Percentiles rank a stretch among this genome's conserved stretches.
Conservation (phyloP, 129 eudicot genomes). For the Pittosporum tobira region DNA sequence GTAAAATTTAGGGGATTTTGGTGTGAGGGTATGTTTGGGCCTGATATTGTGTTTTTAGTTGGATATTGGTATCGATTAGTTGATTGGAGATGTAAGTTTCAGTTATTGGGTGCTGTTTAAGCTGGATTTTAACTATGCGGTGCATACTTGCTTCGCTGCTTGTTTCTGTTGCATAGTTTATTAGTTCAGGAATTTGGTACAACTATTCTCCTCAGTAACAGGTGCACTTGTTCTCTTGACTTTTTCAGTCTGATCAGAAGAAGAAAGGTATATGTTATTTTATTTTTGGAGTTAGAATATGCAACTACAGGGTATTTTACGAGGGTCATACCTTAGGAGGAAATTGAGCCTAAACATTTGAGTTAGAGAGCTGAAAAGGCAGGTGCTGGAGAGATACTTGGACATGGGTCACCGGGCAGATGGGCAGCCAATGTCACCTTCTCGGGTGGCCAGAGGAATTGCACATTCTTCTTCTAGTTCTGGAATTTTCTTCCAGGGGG, state of each 20-base stretch:
- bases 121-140: not conserved
- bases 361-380: slow-evolving; percentile 12
- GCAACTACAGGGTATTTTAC: not conserved
- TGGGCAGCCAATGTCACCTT: slow-evolving; percentile 67
- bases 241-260: no score
- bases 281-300: not conserved
- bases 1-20: not conserved
- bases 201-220: not conserved
- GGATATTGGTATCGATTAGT: no score
- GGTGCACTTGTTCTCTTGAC: no score
- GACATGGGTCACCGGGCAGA: slow-evolving; percentile 56
- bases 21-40: not conserved
- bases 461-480: slow-evolving; percentile 76
- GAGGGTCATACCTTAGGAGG: not conserved
- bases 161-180: not conserved
- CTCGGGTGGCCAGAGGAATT: slow-evolving; percentile 76
- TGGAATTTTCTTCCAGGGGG: slow-evolving; percentile 88
- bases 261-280: no score
- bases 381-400: slow-evolving; percentile 71
- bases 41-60: not conserved
- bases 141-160: not conserved
- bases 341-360: not conserved
- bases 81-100: no score
- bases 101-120: not conserved
- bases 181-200: not conserved